Base-by-base conservation (phyloP, 371 early-diverging fungal species). In the Rhizopus arrhizus region DNA sequence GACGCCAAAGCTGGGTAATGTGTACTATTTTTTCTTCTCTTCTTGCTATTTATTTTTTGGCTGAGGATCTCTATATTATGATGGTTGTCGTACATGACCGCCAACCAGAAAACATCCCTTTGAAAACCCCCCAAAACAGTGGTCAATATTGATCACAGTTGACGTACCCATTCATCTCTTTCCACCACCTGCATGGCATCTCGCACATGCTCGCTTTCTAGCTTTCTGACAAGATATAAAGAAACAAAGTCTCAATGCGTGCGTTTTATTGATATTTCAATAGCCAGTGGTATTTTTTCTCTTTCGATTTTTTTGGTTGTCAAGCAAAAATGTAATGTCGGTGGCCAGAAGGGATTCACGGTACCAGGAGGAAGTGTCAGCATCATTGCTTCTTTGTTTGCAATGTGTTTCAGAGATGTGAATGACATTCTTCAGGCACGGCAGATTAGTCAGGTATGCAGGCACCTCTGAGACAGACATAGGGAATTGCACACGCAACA, bases 391-490 rank as follows among this genome's bases (percentile, higher is more conserved):
- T 53, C 38, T 35, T 32, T 3, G 48, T 52, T 58, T 62, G 59
- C 67, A 67, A 48, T 15, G 34, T 29, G 29, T 48, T 67, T 62
- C 56, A 60, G 31, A 56, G 34, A 53, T 53, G 28, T 68, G 51
- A 7, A 68, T 42, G 46, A 59, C 61, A 47, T 68, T 61, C 42
- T 64, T 59, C 32, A 63, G 33, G n/a, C 43, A 42, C 6, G 22
- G 11, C 15, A 60, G 42, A 32, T 68, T 64, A 15, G 64, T 64
- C 3, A 68, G 45, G 42, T 63, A 68, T 3, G 64, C 60, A 62
- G 68, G 61, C 40, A 68, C 56, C 12, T 68, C 64, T 31, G 50
- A 57, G 38, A 59, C 57, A 62, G 62, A 59, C 68, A 67, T 62
- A 29, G 59, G 62, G 36, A 4, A 43, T 54, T 57, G 68, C 31